Conservation (phyloP, 345 rosid genomes). For the Fremontodendron californicum region DNA sequence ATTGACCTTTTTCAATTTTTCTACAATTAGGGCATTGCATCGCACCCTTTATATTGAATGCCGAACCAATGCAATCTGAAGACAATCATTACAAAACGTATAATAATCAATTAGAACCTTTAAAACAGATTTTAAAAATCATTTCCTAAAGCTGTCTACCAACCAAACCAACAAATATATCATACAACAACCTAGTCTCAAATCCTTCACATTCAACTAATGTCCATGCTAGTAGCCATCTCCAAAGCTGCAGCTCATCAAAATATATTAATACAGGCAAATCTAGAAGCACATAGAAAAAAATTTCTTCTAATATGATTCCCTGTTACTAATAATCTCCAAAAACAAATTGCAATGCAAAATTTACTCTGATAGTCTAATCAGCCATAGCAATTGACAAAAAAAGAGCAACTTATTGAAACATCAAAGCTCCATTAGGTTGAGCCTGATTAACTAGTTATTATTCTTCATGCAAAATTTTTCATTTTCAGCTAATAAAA, state of each 20-base stretch:
- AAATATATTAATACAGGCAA: neutral
- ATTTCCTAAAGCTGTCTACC: neutral
- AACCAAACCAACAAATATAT: neutral
- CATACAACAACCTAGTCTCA: neutral
- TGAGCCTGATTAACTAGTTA: neutral
- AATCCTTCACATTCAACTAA: neutral
- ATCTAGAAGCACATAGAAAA: neutral
- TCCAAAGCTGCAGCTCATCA: neutral
- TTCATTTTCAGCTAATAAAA: neutral
- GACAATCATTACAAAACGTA: conserved; percentile 18
- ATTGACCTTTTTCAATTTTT: conserved; percentile 94
- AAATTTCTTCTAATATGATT: neutral
- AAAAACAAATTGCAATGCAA: neutral
- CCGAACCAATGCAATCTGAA: conserved; percentile 97
- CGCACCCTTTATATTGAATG: conserved; percentile 88
- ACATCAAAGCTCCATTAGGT: neutral
- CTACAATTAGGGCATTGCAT: conserved; percentile 99
- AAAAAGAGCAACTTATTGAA: neutral
- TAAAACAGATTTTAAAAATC: neutral
- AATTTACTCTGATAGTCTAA: neutral
- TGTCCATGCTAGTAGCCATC: neutral
- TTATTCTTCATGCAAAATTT: neutral
- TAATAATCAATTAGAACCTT: neutral
- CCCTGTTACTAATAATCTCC: neutral
- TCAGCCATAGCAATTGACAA: neutral